Percentiles rank a stretch among this genome's conserved stretches.
Conservation (phyloP, 2,329 filamentous ascomycete genomes). For the Nectriaceae sp. region DNA sequence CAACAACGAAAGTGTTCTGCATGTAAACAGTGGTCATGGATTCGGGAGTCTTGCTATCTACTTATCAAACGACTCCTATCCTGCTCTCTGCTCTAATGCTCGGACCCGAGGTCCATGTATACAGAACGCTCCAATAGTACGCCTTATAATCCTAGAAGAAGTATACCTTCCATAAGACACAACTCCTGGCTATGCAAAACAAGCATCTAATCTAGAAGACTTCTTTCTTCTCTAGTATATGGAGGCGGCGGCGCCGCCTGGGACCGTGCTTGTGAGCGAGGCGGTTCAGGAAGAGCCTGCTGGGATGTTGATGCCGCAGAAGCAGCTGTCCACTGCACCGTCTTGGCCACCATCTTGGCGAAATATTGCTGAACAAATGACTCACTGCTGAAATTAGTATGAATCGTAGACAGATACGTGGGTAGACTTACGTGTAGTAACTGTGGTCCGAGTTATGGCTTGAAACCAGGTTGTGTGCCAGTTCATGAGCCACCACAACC, state of each 20-base stretch:
- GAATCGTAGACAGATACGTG: background rate
- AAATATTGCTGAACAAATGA: conserved; percentile 80
- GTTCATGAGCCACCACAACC: conserved; percentile 91
- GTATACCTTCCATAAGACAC: too few species aligned
- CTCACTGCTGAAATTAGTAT: conserved; percentile 52
- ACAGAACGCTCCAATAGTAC: background rate
- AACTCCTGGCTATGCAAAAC: conserved; percentile 4
- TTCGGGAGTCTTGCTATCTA: too few species aligned
- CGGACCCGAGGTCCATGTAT: too few species aligned
- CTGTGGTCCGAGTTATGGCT: conserved; percentile 79
- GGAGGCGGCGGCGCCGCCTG: conserved; percentile 24
- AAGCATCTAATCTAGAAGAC: conserved; percentile 2
- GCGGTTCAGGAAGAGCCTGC: conserved; percentile 2
- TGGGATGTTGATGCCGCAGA: background rate
- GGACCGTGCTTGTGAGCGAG: background rate
- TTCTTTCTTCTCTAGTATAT: conserved; percentile 15
- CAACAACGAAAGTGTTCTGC: too few species aligned
- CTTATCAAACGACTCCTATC: too few species aligned
- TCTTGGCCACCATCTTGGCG: conserved; percentile 63
- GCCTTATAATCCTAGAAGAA: too few species aligned
- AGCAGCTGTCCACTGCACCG: conserved; percentile 38
- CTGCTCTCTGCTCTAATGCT: too few species aligned
- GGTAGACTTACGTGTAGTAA: conserved; percentile 69
- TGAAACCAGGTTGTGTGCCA: conserved; percentile 88
- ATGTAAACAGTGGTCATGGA: too few species aligned